Percentiles rank a stretch among this genome's conserved stretches.
Conservation (phyloP, 495 filamentous ascomycete species). For the Podospora pseudocomata region DNA sequence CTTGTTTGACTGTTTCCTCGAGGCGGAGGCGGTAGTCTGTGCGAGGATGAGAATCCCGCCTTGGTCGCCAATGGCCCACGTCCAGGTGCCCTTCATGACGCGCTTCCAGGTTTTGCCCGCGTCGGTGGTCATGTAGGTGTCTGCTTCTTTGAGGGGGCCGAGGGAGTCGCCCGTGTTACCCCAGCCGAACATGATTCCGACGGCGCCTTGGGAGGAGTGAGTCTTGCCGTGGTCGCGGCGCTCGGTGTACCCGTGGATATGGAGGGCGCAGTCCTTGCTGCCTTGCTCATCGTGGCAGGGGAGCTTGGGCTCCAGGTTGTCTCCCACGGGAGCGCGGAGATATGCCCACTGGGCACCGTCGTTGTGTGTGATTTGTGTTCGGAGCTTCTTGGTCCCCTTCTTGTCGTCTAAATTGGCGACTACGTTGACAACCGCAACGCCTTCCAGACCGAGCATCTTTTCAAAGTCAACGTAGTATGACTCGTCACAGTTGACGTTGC, state of each 20-base stretch:
- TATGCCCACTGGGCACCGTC: conserved; percentile 84
- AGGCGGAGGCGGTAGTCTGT: conserved; percentile 22
- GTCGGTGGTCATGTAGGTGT: conserved; percentile 85
- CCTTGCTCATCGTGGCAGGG: conserved; percentile 57
- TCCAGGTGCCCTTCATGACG: conserved; percentile 78
- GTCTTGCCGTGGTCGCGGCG: conserved; percentile 72
- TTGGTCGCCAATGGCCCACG: conserved; percentile 93
- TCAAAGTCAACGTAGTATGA: conserved; percentile 89
- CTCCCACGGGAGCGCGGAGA: conserved; percentile 56
- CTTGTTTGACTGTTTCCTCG: conserved; percentile 52
- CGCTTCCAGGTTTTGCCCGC: conserved; percentile 84
- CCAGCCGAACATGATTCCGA: conserved; percentile 85
- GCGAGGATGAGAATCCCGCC: conserved; percentile 89
- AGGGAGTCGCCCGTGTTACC: conserved; percentile 84
- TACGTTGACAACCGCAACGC: conserved; percentile 80
- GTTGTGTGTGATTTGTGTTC: conserved; percentile 90
- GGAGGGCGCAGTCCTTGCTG: conserved; percentile 70
- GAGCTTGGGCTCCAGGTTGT: conserved; percentile 69
- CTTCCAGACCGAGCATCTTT: conserved; percentile 87
- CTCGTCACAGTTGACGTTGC: conserved; percentile 70
- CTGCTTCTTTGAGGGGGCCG: conserved; percentile 55
- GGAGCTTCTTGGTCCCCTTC: conserved; percentile 66
- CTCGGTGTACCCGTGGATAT: conserved; percentile 94
- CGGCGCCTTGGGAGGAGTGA: conserved; percentile 80
- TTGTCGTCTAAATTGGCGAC: conserved; percentile 68